Percentiles rank a stretch among this genome's conserved stretches.
Conservation (phyloP, 108 stramenopile species). For the Bacterosira constricta region DNA sequence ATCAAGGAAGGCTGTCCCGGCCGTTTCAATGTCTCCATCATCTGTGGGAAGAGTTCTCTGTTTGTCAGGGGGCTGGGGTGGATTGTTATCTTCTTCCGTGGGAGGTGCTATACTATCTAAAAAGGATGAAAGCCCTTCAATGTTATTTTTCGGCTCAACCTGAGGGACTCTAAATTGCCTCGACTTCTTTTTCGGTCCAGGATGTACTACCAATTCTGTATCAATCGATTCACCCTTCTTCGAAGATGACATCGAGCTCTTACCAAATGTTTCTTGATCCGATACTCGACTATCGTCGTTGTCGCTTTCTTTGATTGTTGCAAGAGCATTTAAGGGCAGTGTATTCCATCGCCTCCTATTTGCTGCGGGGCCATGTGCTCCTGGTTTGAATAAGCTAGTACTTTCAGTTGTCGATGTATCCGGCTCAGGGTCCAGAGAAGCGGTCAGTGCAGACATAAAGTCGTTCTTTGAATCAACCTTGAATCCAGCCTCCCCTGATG, state of each 20-base stretch:
- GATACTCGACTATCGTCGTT: slow-evolving; percentile 39
- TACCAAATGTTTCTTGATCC: not conserved
- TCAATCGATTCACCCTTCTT: slow-evolving; percentile 49
- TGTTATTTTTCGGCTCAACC: slow-evolving; percentile 21
- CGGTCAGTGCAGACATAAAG: slow-evolving; percentile 68
- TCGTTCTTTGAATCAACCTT: slow-evolving; percentile 69
- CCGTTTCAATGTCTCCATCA: slow-evolving; percentile 80
- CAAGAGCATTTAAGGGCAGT: slow-evolving; percentile 60
- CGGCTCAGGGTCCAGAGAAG: slow-evolving; percentile 49
- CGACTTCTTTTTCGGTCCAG: slow-evolving; percentile 23
- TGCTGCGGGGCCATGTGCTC: slow-evolving; percentile 33
- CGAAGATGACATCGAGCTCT: not conserved
- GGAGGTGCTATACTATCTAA: slow-evolving; percentile 15
- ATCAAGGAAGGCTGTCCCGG: slow-evolving; percentile 83
- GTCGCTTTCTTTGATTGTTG: slow-evolving; percentile 81
- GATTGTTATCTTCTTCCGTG: not conserved
- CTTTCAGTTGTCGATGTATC: not conserved
- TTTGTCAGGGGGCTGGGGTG: not conserved
- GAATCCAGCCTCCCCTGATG: slow-evolving; percentile 36
- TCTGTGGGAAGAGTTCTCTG: slow-evolving; percentile 50
- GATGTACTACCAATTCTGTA: slow-evolving; percentile 58
- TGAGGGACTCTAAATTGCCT: slow-evolving; percentile 82
- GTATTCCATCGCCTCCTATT: slow-evolving; percentile 71
- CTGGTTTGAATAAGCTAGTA: slow-evolving; percentile 8
- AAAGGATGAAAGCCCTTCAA: slow-evolving; percentile 16